Conservation (phyloP, 2,329 filamentous ascomycete species). For the Sarocladium brachiariae region DNA sequence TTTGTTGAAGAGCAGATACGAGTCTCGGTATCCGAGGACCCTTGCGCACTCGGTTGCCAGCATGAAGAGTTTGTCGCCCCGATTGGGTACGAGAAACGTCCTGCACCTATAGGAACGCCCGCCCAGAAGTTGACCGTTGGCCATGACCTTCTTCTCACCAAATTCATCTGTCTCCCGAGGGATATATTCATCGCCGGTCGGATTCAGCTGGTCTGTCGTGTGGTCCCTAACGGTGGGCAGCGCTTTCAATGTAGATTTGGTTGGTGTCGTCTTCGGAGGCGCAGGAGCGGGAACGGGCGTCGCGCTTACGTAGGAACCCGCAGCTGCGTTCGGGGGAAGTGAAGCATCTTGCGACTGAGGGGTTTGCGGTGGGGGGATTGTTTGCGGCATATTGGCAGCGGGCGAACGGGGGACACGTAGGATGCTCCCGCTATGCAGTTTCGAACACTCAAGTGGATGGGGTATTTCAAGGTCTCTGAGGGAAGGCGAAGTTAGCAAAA, state of each 20-base stretch:
- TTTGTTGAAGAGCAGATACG: constrained; percentile 98
- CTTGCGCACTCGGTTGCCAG: constrained; percentile 94
- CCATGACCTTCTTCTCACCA: constrained; percentile 88
- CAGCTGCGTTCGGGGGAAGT: constrained; percentile 24
- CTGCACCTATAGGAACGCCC: constrained; percentile 85
- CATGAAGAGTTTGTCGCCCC: constrained; percentile 96
- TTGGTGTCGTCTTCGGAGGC: constrained; percentile 73
- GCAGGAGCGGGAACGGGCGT: constrained; percentile 35
- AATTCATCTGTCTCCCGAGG: constrained; percentile 88
- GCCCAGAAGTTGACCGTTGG: constrained; percentile 74
- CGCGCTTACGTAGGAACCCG: constrained; percentile 24
- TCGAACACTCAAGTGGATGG: not conserved
- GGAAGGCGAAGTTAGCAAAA: not conserved
- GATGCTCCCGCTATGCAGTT: not conserved
- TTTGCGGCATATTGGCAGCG: constrained; percentile 21
- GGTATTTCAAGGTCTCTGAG: too few relatives aligned
- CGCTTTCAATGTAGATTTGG: constrained; percentile 83
- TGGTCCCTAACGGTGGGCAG: constrained; percentile 94
- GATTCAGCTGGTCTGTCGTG: constrained; percentile 88
- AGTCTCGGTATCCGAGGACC: constrained; percentile 89
- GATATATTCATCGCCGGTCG: constrained; percentile 88
- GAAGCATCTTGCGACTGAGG: constrained; percentile 44
- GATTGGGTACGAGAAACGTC: constrained; percentile 86
- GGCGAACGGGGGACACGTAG: not conserved
- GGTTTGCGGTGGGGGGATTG: constrained; percentile 44